These are phyloP conservation scores for Saccharomyces hybrid DNA, from an alignment of 1,139 yeast genomes.

Conservation along the genomic window DNA sequence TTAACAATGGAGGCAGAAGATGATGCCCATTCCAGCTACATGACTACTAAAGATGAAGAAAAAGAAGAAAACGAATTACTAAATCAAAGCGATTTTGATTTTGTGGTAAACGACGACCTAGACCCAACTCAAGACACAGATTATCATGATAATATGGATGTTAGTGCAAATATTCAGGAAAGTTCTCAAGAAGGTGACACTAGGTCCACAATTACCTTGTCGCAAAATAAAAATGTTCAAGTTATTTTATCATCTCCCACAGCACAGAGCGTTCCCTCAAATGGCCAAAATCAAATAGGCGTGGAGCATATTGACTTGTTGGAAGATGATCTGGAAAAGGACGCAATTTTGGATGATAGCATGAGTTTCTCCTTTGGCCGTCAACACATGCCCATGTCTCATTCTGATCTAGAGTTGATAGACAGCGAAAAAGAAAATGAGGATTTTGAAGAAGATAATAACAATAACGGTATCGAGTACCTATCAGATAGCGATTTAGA, in stretches of 20 bases:
- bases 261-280: not conserved
- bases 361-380: slow-evolving; percentile 3
- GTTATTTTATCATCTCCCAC: slow-evolving; percentile 22
- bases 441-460: slow-evolving; percentile 10
- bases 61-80: slow-evolving; percentile 16
- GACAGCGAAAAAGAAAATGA: slow-evolving; percentile 12
- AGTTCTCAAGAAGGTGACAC: not conserved
- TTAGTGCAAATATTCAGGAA: not conserved
- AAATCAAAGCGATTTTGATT: slow-evolving; percentile 28
- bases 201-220: not conserved
- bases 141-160: slow-evolving; percentile 8
- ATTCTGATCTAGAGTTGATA: slow-evolving; percentile 20
- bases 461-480: slow-evolving; percentile 12
- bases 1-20: slow-evolving; percentile 30
- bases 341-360: slow-evolving; percentile 7
- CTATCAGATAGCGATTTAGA: slow-evolving; percentile 30
- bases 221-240: slow-evolving; percentile 9
- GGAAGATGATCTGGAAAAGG: slow-evolving; percentile 13
- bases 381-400: slow-evolving; percentile 9
- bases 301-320: slow-evolving; percentile 19
- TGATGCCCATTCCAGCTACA: slow-evolving; percentile 27
- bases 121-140: slow-evolving; percentile 14
- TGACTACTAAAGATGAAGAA: slow-evolving; percentile 28
- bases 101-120: slow-evolving; percentile 24
- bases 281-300: not conserved